Percentiles rank a stretch among this genome's conserved stretches.
phyloP scores from a whole-genome alignment of 768 basidiomycete genomes.

The Strobilomyces echinocephalus region DNA sequence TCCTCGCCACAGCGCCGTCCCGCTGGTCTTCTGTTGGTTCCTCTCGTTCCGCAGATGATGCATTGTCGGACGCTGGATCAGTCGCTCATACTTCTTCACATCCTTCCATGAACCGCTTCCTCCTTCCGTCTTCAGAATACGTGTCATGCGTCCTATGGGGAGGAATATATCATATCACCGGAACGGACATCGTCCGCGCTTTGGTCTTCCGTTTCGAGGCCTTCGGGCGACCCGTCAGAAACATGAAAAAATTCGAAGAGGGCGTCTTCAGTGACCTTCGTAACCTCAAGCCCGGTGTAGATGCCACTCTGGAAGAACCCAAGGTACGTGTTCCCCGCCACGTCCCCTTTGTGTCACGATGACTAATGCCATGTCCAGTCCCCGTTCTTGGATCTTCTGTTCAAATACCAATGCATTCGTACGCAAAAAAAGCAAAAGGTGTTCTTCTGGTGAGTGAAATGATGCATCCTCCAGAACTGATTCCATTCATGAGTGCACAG shows the following conservation, averaged over 20 bases:
- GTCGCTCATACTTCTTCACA: conserved; percentile 51
- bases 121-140: conserved; percentile 81
- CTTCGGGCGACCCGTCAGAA: conserved; percentile 84
- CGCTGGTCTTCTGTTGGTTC: conserved; percentile 51
- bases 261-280: conserved; percentile 91
- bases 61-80: conserved; percentile 18
- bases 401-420: conserved; percentile 95
- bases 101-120: conserved; percentile 80
- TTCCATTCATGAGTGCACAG: conserved; percentile 34
- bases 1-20: conserved; percentile 79
- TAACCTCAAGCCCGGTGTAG: conserved; percentile 89
- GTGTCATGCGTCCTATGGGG: conserved; percentile 92
- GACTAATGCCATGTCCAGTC: conserved; percentile 45
- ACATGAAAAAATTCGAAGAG: conserved; percentile 97
- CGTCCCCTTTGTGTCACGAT: background rate
- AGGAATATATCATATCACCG: conserved; percentile 89
- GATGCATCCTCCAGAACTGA: background rate
- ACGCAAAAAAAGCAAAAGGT: conserved; percentile 99
- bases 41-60: conserved; percentile 22
- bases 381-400: conserved; percentile 86
- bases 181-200: conserved; percentile 94
- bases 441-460: conserved; percentile 79
- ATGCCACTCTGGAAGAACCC: conserved; percentile 93
- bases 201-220: conserved; percentile 93
- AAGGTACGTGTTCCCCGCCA: conserved; percentile 52